Base-by-base conservation (phyloP, 306 rosid genomes). In the Astragalus membranaceus region DNA sequence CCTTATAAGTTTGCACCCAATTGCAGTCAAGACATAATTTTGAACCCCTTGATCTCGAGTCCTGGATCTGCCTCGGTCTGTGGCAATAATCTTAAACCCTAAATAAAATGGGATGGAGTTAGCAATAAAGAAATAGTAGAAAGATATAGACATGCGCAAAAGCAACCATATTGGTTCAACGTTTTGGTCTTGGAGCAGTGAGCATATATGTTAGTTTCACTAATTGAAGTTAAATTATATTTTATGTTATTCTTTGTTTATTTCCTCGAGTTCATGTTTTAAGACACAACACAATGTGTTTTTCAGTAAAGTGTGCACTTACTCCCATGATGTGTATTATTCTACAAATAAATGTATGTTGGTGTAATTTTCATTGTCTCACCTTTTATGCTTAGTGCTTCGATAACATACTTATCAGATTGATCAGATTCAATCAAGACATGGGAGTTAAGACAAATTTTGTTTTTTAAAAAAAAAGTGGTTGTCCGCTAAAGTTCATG, bases 161-260 rank as follows among this genome's bases (percentile, higher is more conserved):
- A 84, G 85, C n/a, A n/a, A n/a, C n/a, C n/a, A 75, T 78, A 37
- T 41, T 6, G 72, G 78, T 83, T 83, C 87, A 86, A 85, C 82
- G 80, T 82, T 87, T 83, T 54, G 91, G 86, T 84, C 67, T 75
- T 75, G 84, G 87, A 71, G 83, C 69, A 79, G 80, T 79, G 82
- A 75, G 75, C 46, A 83, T 64, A 76, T 67, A 78, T 20, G 23
- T 39, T 68, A 75, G 82, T 81, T 79, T 82, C 89, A 74, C 75
- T 67, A 72, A 69, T 60, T 59, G 68, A 67, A 71, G 62, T 65
- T 69, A 72, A 72, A 66, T 30, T 49, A 69, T 70, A 5, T 57
- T 72, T 14, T 49, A 48, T 58, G 41, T 13, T 5, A 53, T 48
- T 43, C 65, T 7, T 7, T n/a, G 13, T 39, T 68, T 11, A 39